phyloP scores from a whole-genome alignment of 2,329 filamentous ascomycete species.

The Nigrospora oryzae region DNA sequence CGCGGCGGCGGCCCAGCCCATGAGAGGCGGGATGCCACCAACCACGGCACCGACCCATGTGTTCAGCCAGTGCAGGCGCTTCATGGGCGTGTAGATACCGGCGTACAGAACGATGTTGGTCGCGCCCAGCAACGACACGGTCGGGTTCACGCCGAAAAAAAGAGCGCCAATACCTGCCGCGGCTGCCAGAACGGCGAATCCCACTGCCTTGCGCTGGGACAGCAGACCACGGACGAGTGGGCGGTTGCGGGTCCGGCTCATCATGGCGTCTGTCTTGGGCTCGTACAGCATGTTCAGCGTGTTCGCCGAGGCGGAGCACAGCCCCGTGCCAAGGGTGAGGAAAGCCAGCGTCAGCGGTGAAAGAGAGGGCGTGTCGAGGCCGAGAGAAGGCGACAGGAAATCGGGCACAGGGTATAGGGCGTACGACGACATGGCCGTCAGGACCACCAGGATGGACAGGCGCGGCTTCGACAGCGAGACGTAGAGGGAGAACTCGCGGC shows the following conservation, averaged over 20 bases:
- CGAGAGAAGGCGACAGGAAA: conserved; percentile 61
- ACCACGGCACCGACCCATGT: conserved; percentile 94
- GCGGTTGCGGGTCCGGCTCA: conserved; percentile 86
- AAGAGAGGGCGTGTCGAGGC: conserved; percentile 64
- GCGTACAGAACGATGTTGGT: conserved; percentile 86
- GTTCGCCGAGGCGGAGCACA: conserved; percentile 88
- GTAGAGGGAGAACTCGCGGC: conserved; percentile 67
- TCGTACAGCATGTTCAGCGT: conserved; percentile 97
- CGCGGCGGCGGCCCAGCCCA: conserved; percentile 96
- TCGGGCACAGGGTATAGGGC: conserved; percentile 88
- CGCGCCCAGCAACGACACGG: conserved; percentile 76
- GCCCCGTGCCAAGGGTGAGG: conserved; percentile 78
- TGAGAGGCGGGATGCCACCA: conserved; percentile 86
- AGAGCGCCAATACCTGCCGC: conserved; percentile 61
- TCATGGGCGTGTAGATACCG: conserved; percentile 86
- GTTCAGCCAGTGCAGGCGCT: conserved; percentile 77
- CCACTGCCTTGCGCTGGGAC: conserved; percentile 57
- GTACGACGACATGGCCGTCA: conserved; percentile 86
- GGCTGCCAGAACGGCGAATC: conserved; percentile 73
- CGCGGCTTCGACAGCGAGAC: conserved; percentile 94
- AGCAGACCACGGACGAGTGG: conserved; percentile 80
- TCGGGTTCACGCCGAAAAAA: conserved; percentile 89
- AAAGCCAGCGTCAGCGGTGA: conserved; percentile 88
- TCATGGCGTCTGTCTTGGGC: conserved; percentile 78
- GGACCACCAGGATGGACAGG: conserved; percentile 81